phyloP scores from a whole-genome alignment of 2,329 filamentous ascomycete species.

The Penicillium sp. region DNA sequence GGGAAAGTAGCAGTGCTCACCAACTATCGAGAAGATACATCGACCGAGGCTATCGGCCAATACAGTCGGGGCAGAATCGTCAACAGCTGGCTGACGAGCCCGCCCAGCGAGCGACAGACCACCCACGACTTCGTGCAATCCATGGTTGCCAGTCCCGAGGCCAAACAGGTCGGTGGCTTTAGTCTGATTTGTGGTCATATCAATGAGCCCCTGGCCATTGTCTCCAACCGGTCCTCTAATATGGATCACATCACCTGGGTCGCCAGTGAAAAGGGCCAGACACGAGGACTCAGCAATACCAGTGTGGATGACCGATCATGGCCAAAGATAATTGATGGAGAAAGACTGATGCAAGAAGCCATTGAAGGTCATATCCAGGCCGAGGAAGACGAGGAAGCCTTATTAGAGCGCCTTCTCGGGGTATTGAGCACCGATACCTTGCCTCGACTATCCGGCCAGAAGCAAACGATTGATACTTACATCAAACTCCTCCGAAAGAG shows the following conservation, averaged over 20 bases:
- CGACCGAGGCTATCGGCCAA: slow-evolving; percentile 51
- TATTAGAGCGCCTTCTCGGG: slow-evolving; percentile 57
- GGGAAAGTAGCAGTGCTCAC: slow-evolving; percentile 67
- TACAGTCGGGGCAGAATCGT: slow-evolving; percentile 63
- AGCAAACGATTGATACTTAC: slow-evolving; percentile 56
- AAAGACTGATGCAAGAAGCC: slow-evolving; percentile 55
- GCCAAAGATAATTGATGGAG: slow-evolving; percentile 65
- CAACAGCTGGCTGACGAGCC: slow-evolving; percentile 60
- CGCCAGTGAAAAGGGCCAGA: slow-evolving; percentile 53
- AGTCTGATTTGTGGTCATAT: slow-evolving; percentile 64
- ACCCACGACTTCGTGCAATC: slow-evolving; percentile 58
- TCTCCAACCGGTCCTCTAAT: slow-evolving; percentile 65
- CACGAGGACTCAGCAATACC: slow-evolving; percentile 65
- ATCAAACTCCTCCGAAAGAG: slow-evolving; percentile 61
- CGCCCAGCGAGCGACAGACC: slow-evolving; percentile 42
- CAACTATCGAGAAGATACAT: slow-evolving; percentile 64
- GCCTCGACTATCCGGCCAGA: slow-evolving; percentile 55
- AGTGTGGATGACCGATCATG: slow-evolving; percentile 62
- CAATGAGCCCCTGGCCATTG: slow-evolving; percentile 58
- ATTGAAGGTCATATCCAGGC: slow-evolving; percentile 51
- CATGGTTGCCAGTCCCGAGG: slow-evolving; percentile 59
- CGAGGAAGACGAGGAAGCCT: slow-evolving; percentile 50
- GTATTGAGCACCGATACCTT: slow-evolving; percentile 61
- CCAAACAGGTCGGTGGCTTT: slow-evolving; percentile 65
- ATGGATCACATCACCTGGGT: slow-evolving; percentile 58